Conservation (phyloP, 2,329 filamentous ascomycete genomes). For the Simplicillium sp. region DNA sequence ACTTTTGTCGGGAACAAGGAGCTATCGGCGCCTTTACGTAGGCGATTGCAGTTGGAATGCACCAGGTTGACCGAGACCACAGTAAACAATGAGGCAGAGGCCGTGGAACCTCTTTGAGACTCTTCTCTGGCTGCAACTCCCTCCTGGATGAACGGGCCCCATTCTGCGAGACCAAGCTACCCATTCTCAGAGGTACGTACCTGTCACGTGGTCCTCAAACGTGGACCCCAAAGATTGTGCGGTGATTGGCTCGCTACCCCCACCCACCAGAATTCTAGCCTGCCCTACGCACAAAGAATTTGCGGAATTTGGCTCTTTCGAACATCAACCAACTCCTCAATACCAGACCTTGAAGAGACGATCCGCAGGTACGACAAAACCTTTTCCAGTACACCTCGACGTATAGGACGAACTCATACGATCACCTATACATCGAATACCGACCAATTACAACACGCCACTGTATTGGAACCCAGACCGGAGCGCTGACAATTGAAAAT, state of each 20-base stretch:
- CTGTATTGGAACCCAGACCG: neutral
- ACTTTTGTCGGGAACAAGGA: too few relatives aligned
- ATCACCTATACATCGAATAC: neutral
- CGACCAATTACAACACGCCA: neutral
- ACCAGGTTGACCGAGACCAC: constrained; percentile 2
- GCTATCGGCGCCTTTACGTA: constrained; percentile 11
- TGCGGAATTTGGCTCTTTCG: constrained; percentile 25
- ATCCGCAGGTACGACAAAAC: constrained; percentile 28
- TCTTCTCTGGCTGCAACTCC: neutral
- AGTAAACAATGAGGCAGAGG: neutral
- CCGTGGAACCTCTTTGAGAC: constrained; percentile 2
- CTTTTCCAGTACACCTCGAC: neutral
- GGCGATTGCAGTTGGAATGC: constrained; percentile 11
- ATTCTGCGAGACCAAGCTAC: neutral
- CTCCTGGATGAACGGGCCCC: too few relatives aligned
- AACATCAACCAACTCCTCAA: constrained; percentile 24
- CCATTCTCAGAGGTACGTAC: constrained; percentile 2
- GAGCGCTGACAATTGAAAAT: constrained; percentile 6
- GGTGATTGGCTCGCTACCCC: constrained; percentile 27
- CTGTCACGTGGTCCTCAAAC: constrained; percentile 15
- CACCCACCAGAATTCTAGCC: constrained; percentile 22
- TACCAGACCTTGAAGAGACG: constrained; percentile 29
- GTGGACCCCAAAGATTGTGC: constrained; percentile 3
- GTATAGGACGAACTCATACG: neutral
- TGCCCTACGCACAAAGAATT: constrained; percentile 34